phyloP scores from a whole-genome alignment of 805 yeast genomes.

The Candida arabinofermentans region DNA sequence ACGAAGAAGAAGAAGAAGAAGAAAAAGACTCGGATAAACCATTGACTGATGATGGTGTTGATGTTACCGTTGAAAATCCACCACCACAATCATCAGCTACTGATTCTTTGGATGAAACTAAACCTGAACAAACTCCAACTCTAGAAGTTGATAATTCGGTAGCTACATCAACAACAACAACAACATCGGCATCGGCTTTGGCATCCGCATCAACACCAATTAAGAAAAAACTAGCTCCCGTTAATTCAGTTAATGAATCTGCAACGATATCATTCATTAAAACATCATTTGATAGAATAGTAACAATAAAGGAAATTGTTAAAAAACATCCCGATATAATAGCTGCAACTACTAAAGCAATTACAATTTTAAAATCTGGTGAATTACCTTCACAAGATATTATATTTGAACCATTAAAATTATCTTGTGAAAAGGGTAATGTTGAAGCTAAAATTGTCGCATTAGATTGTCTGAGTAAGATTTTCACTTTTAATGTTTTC shows the following conservation, averaged over 20 bases:
- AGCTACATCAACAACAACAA: not conserved
- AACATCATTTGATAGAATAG: slow-evolving; percentile 29
- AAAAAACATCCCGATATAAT: slow-evolving; percentile 44
- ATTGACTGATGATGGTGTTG: too few species aligned
- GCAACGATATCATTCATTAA: slow-evolving; percentile 33
- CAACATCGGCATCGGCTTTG: not conserved
- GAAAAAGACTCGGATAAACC: too few species aligned
- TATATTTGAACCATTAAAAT: slow-evolving; percentile 76
- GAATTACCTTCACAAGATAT: slow-evolving; percentile 41
- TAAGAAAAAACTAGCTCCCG: not conserved
- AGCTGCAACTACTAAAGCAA: slow-evolving; percentile 35
- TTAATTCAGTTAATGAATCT: slow-evolving; percentile 16
- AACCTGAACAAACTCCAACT: too few species aligned
- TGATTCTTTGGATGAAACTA: too few species aligned
- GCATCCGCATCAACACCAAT: not conserved
- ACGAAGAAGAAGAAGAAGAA: not conserved
- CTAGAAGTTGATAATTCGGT: too few species aligned
- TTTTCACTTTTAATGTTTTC: slow-evolving; percentile 81
- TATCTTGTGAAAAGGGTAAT: slow-evolving; percentile 66
- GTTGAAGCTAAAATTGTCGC: slow-evolving; percentile 67
- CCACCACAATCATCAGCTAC: too few species aligned
- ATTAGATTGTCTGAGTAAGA: slow-evolving; percentile 80
- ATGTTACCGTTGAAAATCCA: too few species aligned
- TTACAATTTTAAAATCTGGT: slow-evolving; percentile 38
- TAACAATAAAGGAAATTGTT: slow-evolving; percentile 28